Evolutionary conservation across 768 basidiomycete genomes (phyloP).

Genomic region (Pulveroboletus sp.): DNA sequence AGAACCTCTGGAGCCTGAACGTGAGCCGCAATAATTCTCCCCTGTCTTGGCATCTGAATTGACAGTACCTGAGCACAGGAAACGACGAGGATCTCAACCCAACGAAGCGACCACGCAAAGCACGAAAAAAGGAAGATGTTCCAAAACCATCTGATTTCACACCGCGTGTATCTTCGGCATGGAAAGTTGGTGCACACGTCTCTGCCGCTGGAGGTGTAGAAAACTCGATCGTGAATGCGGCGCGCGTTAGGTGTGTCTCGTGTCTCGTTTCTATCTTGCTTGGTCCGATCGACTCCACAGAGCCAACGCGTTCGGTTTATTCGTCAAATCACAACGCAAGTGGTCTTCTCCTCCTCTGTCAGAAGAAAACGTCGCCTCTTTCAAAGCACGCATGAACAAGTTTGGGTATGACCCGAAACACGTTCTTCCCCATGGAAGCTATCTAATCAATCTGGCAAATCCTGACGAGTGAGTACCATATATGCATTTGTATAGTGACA

Average conservation of each 20-base stretch:
- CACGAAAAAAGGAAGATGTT: constrained; percentile 9
- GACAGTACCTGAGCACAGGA: not conserved
- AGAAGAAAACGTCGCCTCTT: constrained; percentile 48
- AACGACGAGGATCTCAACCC: not conserved
- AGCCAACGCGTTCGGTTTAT: constrained; percentile 82
- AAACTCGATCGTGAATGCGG: constrained; percentile 68
- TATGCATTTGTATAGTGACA: not conserved
- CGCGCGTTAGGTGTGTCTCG: constrained; percentile 55
- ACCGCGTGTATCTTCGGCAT: constrained; percentile 35
- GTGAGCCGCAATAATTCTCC: constrained; percentile 9
- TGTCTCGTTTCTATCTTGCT: not conserved
- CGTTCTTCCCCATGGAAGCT: constrained; percentile 81
- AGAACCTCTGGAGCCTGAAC: not conserved
- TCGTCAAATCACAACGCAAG: constrained; percentile 80
- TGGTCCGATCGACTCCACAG: constrained; percentile 32
- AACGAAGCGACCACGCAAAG: constrained; percentile 5
- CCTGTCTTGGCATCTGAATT: not conserved
- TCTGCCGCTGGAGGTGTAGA: constrained; percentile 80
- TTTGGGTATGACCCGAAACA: constrained; percentile 61
- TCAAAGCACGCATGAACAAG: constrained; percentile 58
- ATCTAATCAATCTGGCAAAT: constrained; percentile 83
- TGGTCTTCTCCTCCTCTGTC: constrained; percentile 69
- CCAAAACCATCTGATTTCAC: constrained; percentile 29
- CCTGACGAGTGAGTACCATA: constrained; percentile 58
- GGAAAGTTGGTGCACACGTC: constrained; percentile 84